A percentile compares a stretch with the other conserved stretches of the same genome.
Conservation (phyloP, 208 protist genomes). For the Entamoeba nuttalli region DNA sequence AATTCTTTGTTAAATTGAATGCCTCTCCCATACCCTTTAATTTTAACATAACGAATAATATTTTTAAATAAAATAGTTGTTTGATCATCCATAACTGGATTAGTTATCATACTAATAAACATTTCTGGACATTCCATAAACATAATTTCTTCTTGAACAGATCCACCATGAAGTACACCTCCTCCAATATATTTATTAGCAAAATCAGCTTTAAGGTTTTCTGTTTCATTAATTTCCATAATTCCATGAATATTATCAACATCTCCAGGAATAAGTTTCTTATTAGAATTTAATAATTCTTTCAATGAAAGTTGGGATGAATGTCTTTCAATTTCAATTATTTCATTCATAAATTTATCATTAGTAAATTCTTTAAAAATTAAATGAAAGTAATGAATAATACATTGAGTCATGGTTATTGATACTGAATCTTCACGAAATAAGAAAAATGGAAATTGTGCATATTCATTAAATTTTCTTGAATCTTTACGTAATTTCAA, state of each 20-base stretch:
- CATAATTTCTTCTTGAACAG: constrained; percentile 43
- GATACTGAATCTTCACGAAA: not conserved
- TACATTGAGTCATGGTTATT: not conserved
- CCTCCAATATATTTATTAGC: constrained; percentile 43
- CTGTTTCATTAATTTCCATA: not conserved
- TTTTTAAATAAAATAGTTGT: not conserved
- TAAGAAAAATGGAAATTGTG: not conserved
- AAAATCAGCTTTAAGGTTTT: constrained; percentile 35
- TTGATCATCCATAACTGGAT: not conserved
- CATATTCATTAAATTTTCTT: not conserved
- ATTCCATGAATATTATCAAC: not conserved
- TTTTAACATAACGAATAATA: not conserved
- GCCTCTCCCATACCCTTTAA: not conserved
- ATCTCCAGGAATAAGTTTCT: not conserved
- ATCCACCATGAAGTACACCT: constrained; percentile 37
- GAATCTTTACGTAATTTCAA: not conserved
- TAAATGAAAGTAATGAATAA: not conserved
- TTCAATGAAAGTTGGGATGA: not conserved
- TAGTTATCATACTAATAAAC: constrained; percentile 11
- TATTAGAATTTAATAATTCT: not conserved
- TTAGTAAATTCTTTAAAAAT: not conserved
- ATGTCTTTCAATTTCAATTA: not conserved
- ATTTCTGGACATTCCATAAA: constrained; percentile 33
- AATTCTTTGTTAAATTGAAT: not conserved
- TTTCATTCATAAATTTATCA: not conserved